Base-by-base conservation (phyloP, 495 filamentous ascomycete species). In the Hyphodiscus hymeniophilus region DNA sequence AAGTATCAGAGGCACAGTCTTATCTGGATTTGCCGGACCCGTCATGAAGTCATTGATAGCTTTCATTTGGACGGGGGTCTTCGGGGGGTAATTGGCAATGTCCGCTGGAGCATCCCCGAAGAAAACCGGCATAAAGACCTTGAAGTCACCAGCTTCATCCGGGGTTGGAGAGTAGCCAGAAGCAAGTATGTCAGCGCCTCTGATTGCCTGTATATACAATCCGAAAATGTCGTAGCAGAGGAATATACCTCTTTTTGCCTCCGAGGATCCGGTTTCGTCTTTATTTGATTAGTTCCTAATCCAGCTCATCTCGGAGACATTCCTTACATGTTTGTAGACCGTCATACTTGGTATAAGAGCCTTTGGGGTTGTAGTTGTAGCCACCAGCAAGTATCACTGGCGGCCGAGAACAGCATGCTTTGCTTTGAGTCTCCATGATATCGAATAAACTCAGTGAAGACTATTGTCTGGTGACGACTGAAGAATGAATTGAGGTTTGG, bases 1-100 rank as follows among this genome's bases (percentile, higher is more conserved):
- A 12, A 13, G 16, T 3, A 50, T 28, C 32, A 35, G 23, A 7
- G 7, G 16, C 16, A 43, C 8, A 43, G 18, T 36, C 3, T 24
- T 23, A 6, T 6, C 24, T 3, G 42, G 24, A 54, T 79, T 76
- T 42, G 68, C 69, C 15, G 83, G 75, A n/a, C 76, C 82, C 33
- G 72, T 74, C 2, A 70, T 68, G 1, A 85, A 79, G 16, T 77
- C 84, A 54, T 79, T 68, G 12, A 96, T 68, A 47, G 75, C 78
- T 70, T 84, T 63, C 60, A 79, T 71, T 70, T 95, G 87, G 56
- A 92, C 85, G n/a, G 81, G 69, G 31, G 72, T 95, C 63, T 85
- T 72, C 21, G 88, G 82, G 0, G 89, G 89, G 68, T 82, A 86
- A 73, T 69, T 74, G 42, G 66, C 61, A 38, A 75, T 66, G 33